A percentile compares a stretch with the other conserved stretches of the same genome.
Conservation (phyloP, 768 basidiomycete genomes). For the Mycena galopus region DNA sequence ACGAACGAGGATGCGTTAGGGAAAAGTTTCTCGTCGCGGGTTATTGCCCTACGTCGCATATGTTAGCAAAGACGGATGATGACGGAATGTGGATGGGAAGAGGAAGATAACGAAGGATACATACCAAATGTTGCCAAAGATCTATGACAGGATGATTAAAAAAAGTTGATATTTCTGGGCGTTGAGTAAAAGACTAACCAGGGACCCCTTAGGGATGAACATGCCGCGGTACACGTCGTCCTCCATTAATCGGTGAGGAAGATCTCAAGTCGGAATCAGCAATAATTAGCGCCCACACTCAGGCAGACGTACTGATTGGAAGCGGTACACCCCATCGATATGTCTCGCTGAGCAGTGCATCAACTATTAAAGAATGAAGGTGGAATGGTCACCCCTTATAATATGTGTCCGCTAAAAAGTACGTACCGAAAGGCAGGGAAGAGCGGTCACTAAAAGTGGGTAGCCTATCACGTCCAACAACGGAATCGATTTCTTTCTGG, state of each 20-base stretch:
- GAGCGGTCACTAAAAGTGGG: slow-evolving; percentile 71
- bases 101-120: slow-evolving; percentile 18
- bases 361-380: slow-evolving; percentile 46
- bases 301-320: slow-evolving; percentile 63
- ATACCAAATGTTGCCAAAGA: slow-evolving; percentile 76
- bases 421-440: slow-evolving; percentile 66
- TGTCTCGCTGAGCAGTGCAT: slow-evolving; percentile 69
- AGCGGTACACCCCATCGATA: slow-evolving; percentile 68
- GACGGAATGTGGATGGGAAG: slow-evolving; percentile 20
- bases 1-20: slow-evolving; percentile 40
- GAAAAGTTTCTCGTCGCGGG: slow-evolving; percentile 65
- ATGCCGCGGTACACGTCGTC: slow-evolving; percentile 72
- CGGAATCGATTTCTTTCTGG: slow-evolving; percentile 77
- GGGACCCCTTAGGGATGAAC: slow-evolving; percentile 73
- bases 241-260: slow-evolving; percentile 75
- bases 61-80: slow-evolving; percentile 19
- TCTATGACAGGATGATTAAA: slow-evolving; percentile 34
- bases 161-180: neutral
- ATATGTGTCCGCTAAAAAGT: neutral
- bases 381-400: no score
- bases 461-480: slow-evolving; percentile 67
- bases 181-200: slow-evolving; percentile 59
- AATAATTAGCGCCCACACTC: neutral
- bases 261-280: slow-evolving; percentile 50
- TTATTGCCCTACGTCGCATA: slow-evolving; percentile 54